A percentile compares a stretch with the other conserved stretches of the same genome.
Conservation (phyloP, 768 basidiomycete genomes). For the Hypsizygus marmoreus region DNA sequence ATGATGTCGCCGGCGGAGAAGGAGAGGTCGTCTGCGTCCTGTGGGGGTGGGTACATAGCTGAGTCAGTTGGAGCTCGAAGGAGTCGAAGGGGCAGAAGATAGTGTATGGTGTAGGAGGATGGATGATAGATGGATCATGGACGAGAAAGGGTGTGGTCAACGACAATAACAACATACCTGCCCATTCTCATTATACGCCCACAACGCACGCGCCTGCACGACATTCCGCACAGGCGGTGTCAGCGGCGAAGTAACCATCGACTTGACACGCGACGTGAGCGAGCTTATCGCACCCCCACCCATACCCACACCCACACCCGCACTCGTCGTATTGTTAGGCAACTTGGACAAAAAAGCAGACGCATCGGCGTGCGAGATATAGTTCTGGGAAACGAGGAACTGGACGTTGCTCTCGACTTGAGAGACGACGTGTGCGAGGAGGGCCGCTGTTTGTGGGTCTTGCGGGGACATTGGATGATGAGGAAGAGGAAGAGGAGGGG, state of each 20-base stretch:
- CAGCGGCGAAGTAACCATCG: conserved; percentile 5
- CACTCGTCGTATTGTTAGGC: conserved; percentile 19
- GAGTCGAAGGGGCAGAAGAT: conserved; percentile 5
- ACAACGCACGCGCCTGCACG: conserved; percentile 55
- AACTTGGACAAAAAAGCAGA: conserved; percentile 51
- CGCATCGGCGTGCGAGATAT: conserved; percentile 53
- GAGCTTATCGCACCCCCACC: neutral
- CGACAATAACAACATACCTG: too few species aligned
- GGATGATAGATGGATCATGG: too few species aligned
- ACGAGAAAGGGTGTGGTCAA: too few species aligned
- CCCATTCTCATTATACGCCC: conserved; percentile 68
- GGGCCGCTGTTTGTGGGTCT: conserved; percentile 36
- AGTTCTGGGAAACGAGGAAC: conserved; percentile 57
- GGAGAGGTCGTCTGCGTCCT: conserved; percentile 81
- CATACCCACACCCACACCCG: neutral
- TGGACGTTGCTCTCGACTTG: conserved; percentile 59
- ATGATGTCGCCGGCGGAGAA: conserved; percentile 78
- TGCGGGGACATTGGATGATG: too few species aligned
- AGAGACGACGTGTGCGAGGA: conserved; percentile 59
- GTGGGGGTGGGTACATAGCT: neutral
- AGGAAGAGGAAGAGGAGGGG: too few species aligned
- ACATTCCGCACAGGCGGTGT: conserved; percentile 16
- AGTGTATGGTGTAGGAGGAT: neutral
- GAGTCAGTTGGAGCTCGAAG: neutral
- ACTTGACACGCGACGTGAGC: neutral